These are phyloP conservation scores for Phylloporus rhodoxanthus DNA, from an alignment of 768 basidiomycete species.

Conservation along the genomic window DNA sequence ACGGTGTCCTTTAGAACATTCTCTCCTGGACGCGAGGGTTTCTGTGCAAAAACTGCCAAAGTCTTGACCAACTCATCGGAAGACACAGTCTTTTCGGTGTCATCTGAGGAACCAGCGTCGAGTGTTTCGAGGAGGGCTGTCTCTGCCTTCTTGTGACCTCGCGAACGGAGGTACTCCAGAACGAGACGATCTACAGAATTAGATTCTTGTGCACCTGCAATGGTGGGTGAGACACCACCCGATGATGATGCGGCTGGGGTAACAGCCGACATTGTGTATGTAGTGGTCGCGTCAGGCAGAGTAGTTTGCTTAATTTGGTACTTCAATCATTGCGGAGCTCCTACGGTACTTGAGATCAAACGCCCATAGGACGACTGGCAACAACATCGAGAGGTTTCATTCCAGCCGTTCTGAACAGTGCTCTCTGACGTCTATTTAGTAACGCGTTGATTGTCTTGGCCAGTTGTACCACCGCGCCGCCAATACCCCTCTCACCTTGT, in stretches of 20 bases:
- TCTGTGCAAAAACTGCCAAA: slow-evolving; percentile 65
- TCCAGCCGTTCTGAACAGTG: not conserved
- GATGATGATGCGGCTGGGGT: slow-evolving; percentile 34
- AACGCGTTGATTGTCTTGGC: not conserved
- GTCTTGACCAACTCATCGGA: slow-evolving; percentile 51
- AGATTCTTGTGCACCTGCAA: slow-evolving; percentile 25
- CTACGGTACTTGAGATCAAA: not conserved
- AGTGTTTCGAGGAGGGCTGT: slow-evolving; percentile 38
- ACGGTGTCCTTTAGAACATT: slow-evolving; percentile 64
- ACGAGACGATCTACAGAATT: slow-evolving; percentile 37
- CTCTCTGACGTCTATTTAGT: not conserved
- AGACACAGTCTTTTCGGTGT: slow-evolving; percentile 35
- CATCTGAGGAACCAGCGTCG: slow-evolving; percentile 29
- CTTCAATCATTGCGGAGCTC: too few species aligned
- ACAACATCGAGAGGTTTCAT: not conserved
- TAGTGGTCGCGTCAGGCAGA: not conserved
- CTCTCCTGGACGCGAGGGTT: slow-evolving; percentile 59
- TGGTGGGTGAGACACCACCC: slow-evolving; percentile 28
- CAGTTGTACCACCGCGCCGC: not conserved
- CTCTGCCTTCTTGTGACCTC: slow-evolving; percentile 44
- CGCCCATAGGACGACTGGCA: not conserved
- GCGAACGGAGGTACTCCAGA: slow-evolving; percentile 43
- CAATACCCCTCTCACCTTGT: not conserved
- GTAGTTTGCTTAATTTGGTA: slow-evolving; percentile 1
- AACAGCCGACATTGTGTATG: slow-evolving; percentile 24